Conservation (phyloP, 2,329 filamentous ascomycete species). For the Aspergillus phoenicis region DNA sequence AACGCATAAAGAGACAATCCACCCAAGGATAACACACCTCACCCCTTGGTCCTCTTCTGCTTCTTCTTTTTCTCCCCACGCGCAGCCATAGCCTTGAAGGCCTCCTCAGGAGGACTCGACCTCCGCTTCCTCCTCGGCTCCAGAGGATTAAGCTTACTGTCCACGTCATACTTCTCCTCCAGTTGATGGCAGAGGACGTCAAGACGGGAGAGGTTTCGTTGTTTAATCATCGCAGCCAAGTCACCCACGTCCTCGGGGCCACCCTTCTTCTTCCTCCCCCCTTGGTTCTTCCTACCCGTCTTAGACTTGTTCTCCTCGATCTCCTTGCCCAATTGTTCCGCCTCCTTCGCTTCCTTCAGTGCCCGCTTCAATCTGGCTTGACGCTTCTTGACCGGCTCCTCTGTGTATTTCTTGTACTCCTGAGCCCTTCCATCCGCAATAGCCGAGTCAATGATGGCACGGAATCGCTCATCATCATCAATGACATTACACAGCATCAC, state of each 20-base stretch:
- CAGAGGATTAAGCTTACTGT: neutral
- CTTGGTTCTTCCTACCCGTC: constrained; percentile 27
- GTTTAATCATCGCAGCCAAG: constrained; percentile 74
- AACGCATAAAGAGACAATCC: neutral
- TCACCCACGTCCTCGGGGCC: constrained; percentile 41
- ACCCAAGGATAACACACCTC: neutral
- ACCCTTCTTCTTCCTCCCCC: constrained; percentile 17
- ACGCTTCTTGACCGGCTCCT: constrained; percentile 69
- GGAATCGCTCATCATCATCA: constrained; percentile 83
- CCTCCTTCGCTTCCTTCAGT: constrained; percentile 69
- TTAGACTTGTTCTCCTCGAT: constrained; percentile 74
- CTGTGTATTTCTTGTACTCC: constrained; percentile 67
- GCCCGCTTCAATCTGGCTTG: constrained; percentile 61
- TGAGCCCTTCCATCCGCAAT: constrained; percentile 71
- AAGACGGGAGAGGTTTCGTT: constrained; percentile 66
- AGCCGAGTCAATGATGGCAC: constrained; percentile 76
- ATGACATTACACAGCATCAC: constrained; percentile 86
- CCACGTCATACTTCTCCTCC: constrained; percentile 69
- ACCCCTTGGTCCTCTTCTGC: constrained; percentile 33
- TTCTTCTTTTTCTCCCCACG: constrained; percentile 18
- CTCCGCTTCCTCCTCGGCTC: constrained; percentile 48
- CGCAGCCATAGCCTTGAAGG: constrained; percentile 50
- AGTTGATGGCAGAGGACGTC: constrained; percentile 69
- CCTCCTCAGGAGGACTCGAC: constrained; percentile 54
- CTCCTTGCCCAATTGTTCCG: constrained; percentile 73